Evolutionary conservation across 2,329 filamentous ascomycete genomes (phyloP).

Genomic region (Fusarium robinianum): DNA sequence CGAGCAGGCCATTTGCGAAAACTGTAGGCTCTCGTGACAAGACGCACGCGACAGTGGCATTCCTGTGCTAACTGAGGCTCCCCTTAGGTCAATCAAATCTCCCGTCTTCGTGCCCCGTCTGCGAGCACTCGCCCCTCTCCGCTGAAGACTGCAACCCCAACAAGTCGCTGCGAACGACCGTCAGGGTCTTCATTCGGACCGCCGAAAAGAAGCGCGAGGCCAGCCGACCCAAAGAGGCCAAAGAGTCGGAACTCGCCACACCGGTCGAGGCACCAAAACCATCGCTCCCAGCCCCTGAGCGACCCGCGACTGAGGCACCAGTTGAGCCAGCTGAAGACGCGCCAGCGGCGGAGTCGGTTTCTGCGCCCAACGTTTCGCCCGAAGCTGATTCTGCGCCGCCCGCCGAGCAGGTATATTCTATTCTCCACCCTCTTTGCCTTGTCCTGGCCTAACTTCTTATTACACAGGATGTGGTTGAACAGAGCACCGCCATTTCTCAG

Average conservation of each 20-base stretch:
- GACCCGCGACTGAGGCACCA: conserved; percentile 26
- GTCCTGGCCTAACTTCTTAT: conserved; percentile 3
- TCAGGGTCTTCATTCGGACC: conserved; percentile 87
- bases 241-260: conserved; percentile 46
- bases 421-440: too few relatives aligned
- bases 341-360: conserved; percentile 9
- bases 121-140: conserved; percentile 87
- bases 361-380: conserved; percentile 8
- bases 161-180: conserved; percentile 88
- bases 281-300: conserved; percentile 35
- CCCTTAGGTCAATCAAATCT: conserved; percentile 72
- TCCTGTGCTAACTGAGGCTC: not conserved
- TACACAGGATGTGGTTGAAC: conserved; percentile 10
- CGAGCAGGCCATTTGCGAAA: conserved; percentile 90
- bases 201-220: conserved; percentile 87
- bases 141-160: conserved; percentile 85
- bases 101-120: conserved; percentile 83
- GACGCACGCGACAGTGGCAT: not conserved
- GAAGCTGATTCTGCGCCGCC: conserved; percentile 14
- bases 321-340: conserved; percentile 15
- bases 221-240: conserved; percentile 56
- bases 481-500: conserved; percentile 3
- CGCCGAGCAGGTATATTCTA: conserved; percentile 23
- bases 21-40: conserved; percentile 58
- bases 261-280: conserved; percentile 49